These are phyloP conservation scores for Saccharomycopsis phalli DNA, from an alignment of 1,139 yeast genomes.

Conservation along the genomic window DNA sequence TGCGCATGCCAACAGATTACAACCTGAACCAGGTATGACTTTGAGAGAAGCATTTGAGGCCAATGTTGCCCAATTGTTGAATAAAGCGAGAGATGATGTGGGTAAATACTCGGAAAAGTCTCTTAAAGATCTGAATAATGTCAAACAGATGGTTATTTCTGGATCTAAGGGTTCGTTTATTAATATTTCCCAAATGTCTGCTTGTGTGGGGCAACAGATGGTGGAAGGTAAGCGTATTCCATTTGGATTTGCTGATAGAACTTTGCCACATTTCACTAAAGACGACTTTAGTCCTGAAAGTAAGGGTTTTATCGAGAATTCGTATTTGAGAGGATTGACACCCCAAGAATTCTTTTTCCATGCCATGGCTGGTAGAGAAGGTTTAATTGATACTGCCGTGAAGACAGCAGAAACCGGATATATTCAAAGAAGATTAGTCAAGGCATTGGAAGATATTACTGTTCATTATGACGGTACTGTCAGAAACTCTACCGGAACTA, in stretches of 20 bases:
- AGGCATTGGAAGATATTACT: conserved; percentile 97
- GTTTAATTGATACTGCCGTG: conserved; percentile 97
- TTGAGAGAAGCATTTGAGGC: conserved; percentile 97
- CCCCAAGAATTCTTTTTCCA: conserved; percentile 99
- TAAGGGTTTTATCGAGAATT: conserved; percentile 95
- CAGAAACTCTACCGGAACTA: conserved; percentile 93
- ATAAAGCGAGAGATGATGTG: conserved; percentile 98
- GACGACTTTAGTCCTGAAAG: conserved; percentile 98
- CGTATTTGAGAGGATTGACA: conserved; percentile 92
- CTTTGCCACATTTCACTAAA: conserved; percentile 94
- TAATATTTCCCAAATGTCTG: conserved; percentile 98
- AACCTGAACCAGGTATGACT: conserved; percentile 99
- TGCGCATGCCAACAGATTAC: conserved; percentile 80
- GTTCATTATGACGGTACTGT: conserved; percentile 98
- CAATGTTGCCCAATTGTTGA: conserved; percentile 87
- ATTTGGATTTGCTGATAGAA: conserved; percentile 91
- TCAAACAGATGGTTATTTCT: conserved; percentile 97
- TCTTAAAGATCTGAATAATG: conserved; percentile 87
- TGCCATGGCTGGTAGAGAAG: conserved; percentile 99
- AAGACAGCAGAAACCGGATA: conserved; percentile 99
- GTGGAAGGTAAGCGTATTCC: conserved; percentile 99
- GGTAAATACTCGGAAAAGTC: conserved; percentile 98
- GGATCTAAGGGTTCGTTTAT: conserved; percentile 99
- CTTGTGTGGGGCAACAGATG: conserved; percentile 99
- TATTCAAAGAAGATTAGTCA: conserved; percentile 96